Percentiles rank a stretch among this genome's conserved stretches.
Evolutionary conservation across 768 basidiomycete species (phyloP).

Genomic region (Suillus clintonianus): DNA sequence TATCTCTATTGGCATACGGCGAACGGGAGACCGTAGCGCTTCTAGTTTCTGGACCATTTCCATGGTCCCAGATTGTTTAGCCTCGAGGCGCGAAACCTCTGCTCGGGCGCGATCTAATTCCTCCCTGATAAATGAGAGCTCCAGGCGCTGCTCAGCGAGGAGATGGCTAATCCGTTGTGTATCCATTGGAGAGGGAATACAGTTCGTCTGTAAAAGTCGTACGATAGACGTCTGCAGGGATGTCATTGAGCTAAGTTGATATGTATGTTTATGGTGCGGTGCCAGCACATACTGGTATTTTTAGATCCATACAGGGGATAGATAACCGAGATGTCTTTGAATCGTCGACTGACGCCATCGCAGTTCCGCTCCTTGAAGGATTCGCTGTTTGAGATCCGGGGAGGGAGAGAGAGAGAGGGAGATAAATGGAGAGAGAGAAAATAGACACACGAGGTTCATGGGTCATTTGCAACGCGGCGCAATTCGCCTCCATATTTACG

Average conservation of each 20-base stretch:
- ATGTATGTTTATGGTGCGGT: not conserved
- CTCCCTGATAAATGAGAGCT: constrained; percentile 14
- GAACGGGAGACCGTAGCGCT: constrained; percentile 29
- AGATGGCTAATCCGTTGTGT: constrained; percentile 13
- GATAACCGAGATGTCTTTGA: not conserved
- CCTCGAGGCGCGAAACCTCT: constrained; percentile 20
- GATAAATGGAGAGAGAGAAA: not conserved
- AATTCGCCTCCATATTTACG: constrained; percentile 8
- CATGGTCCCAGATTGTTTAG: constrained; percentile 6
- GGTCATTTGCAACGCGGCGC: not conserved
- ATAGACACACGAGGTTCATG: not conserved
- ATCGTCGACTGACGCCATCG: not conserved
- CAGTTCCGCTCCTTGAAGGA: not conserved
- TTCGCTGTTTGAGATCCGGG: not conserved
- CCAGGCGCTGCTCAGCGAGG: constrained; percentile 16
- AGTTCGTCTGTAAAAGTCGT: constrained; percentile 29
- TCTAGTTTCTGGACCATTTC: constrained; percentile 25
- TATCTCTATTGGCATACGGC: constrained; percentile 33
- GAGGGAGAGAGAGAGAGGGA: not conserved
- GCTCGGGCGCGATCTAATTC: constrained; percentile 25
- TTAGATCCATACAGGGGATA: constrained; percentile 11
- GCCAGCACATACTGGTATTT: constrained; percentile 22
- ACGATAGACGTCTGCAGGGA: constrained; percentile 24
- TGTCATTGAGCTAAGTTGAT: not conserved
- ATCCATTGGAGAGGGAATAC: constrained; percentile 27